Evolutionary conservation across 1,139 yeast species (phyloP).

Genomic region (Wickerhamiella infanticola): DNA sequence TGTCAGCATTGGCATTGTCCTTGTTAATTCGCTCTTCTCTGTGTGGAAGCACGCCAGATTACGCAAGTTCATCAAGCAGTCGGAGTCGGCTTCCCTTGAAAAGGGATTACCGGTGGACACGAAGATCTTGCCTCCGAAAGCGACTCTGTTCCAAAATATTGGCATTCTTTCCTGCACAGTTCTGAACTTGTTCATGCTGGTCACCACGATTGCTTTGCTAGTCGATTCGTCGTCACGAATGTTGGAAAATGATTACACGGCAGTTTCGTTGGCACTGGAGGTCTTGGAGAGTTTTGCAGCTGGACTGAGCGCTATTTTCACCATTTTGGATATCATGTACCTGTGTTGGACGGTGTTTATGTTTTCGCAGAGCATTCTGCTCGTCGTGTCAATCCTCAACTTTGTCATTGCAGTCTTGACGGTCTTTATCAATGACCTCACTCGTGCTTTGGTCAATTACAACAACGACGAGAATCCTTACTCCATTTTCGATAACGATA

Average conservation of each 20-base stretch:
- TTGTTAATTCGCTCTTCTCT: neutral
- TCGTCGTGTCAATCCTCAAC: conserved; percentile 16
- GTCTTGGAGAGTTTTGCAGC: conserved; percentile 9
- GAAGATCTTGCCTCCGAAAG: neutral
- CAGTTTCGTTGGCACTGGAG: conserved; percentile 4
- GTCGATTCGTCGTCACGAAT: neutral
- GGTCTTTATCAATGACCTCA: conserved; percentile 12
- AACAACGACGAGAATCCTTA: neutral
- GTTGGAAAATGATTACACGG: neutral
- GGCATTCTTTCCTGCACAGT: neutral
- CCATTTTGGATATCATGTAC: conserved; percentile 11
- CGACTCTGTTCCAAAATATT: neutral
- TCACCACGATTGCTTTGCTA: neutral
- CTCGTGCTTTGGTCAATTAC: conserved; percentile 1
- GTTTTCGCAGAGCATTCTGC: conserved; percentile 17
- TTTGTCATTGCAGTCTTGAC: conserved; percentile 14
- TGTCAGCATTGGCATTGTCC: neutral
- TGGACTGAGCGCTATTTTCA: conserved; percentile 10
- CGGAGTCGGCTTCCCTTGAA: neutral
- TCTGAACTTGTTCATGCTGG: neutral
- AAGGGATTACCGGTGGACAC: neutral
- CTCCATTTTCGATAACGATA: neutral
- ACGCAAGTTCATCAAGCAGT: neutral
- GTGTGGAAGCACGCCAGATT: neutral
- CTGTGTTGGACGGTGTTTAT: conserved; percentile 17